Evolutionary conservation across 2,329 filamentous ascomycete species (phyloP), one percentile per base, ranked within the genome.

Genomic region (Aspergillus pseudoviridinutans): DNA sequence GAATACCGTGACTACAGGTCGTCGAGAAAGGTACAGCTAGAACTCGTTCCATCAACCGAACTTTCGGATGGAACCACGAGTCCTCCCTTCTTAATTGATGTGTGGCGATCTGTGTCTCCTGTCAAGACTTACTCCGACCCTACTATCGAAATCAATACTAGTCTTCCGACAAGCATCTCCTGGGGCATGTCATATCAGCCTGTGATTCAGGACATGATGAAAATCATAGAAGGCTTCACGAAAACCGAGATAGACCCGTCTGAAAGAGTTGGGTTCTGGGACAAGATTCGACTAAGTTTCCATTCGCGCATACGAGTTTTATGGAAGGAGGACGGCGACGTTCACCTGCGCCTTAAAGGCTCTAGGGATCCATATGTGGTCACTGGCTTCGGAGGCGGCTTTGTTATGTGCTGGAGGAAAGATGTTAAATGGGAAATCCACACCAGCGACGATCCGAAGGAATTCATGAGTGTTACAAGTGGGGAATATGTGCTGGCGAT

Each of bases 201-300:
- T 28, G 93, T 93, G 1, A 93, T 99, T 51, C 94, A 99, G 73
- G 95, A 99, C 70, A 96, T 97, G 89, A 99, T 99, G 94, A 97
- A 97, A 84, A 92, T 92, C 27, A 90, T 99, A 60, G 94, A 99
- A 75, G 93, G 90, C 2, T 97, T 99, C 72, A 97, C 93, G 0
- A 99, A 99, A 71, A 91, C 93, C 7, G 92, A 93, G 61, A 82
- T 97, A 28, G 95, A 99, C 72, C 89, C 90, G 1, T 97, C 94
- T 0, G 95, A 99, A 63, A 84, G 89, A 56, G 91, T 96, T 50
- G 94, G 94, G 3, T 99, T 99, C 78, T 99, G 94, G 94, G 94
- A 99, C 76, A 99, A 99, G 80, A 92, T 99, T 53, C 84, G 94
- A 55, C 82, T 99, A 41, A 92, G 88, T 66, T 96, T 97, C 73